Percentiles rank a stretch among this genome's conserved stretches.
phyloP scores from a whole-genome alignment of 495 filamentous ascomycete species.

The Parathielavia appendiculata region DNA sequence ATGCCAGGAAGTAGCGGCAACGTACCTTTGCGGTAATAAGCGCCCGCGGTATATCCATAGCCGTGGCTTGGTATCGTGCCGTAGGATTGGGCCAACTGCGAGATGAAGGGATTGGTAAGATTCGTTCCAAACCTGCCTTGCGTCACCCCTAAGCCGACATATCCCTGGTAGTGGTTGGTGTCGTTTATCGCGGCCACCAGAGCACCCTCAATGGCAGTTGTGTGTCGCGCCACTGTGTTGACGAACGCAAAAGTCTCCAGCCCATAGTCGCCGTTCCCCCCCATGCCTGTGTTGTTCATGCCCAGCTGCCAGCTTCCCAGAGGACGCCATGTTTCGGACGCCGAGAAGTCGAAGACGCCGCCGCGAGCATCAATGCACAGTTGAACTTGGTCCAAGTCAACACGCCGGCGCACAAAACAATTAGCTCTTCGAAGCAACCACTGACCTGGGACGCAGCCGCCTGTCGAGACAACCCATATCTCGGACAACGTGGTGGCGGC shows the following conservation, averaged over 20 bases:
- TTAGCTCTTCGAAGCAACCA: background rate
- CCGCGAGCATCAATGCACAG: conserved; percentile 47
- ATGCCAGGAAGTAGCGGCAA: conserved; percentile 1
- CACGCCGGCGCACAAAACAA: conserved; percentile 22
- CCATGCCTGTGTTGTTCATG: conserved; percentile 48
- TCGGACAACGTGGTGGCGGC: conserved; percentile 53
- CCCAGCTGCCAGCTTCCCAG: conserved; percentile 53
- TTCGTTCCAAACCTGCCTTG: conserved; percentile 39
- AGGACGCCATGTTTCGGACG: conserved; percentile 53
- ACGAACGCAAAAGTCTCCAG: conserved; percentile 51
- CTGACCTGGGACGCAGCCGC: conserved; percentile 47
- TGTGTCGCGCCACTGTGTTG: conserved; percentile 36
- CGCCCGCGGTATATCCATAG: conserved; percentile 65
- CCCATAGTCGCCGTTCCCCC: conserved; percentile 54
- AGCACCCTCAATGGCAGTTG: conserved; percentile 43
- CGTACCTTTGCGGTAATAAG: conserved; percentile 51
- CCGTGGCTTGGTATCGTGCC: conserved; percentile 55
- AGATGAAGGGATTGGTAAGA: conserved; percentile 33
- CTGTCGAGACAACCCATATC: conserved; percentile 51
- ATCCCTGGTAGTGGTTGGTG: conserved; percentile 53
- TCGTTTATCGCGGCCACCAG: conserved; percentile 52
- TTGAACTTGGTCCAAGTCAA: conserved; percentile 33
- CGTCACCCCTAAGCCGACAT: conserved; percentile 51
- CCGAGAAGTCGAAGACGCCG: conserved; percentile 44
- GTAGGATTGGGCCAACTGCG: conserved; percentile 45